Conservation (phyloP, 345 rosid genomes). For the Eucalyptus shirleyi region DNA sequence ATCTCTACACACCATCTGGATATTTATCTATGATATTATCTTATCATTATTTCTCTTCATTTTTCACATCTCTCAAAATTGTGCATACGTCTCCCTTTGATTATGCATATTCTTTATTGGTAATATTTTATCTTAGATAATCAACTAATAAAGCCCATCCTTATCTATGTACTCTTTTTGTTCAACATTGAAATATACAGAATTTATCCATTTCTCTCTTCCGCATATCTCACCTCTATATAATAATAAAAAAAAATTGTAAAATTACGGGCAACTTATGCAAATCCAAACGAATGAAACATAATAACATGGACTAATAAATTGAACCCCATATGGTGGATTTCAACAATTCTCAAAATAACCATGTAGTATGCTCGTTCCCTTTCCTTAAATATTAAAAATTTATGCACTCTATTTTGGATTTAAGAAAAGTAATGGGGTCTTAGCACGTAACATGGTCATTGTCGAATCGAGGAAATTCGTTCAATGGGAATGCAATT, state of each 20-base stretch:
- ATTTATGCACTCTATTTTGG: no score
- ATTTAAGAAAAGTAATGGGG: no score
- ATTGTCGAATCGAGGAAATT: neutral
- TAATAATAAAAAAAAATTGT: neutral
- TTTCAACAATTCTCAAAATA: neutral
- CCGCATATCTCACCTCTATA: rapidly evolving
- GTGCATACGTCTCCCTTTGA: neutral
- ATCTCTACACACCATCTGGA: neutral
- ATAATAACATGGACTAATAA: neutral
- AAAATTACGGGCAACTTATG: neutral
- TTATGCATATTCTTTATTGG: neutral
- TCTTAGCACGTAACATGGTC: neutral
- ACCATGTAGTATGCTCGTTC: neutral
- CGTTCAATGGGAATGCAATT: neutral
- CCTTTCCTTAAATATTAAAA: no score
- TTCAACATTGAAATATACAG: neutral
- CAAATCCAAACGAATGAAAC: no score
- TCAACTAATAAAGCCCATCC: neutral
- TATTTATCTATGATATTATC: rapidly evolving
- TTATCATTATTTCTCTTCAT: neutral
- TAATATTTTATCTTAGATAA: neutral
- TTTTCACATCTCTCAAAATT: neutral
- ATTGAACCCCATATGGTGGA: neutral
- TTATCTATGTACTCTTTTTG: neutral
- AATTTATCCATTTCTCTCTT: neutral